Conservation (phyloP, 2,329 filamentous ascomycete genomes). For the Botrytis deweyae region DNA sequence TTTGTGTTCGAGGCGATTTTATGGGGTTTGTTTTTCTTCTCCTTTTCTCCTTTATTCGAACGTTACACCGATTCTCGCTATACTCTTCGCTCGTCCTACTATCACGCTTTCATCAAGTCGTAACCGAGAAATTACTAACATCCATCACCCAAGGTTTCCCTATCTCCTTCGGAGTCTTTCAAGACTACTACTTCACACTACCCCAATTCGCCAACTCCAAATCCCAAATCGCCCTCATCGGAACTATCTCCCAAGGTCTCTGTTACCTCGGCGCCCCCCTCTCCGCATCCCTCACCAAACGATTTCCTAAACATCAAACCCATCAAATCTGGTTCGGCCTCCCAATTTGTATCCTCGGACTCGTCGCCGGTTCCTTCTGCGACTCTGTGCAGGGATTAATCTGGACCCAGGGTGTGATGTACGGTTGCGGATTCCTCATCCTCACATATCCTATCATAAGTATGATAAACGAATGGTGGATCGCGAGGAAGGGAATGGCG, state of each 20-base stretch:
- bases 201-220: not conserved
- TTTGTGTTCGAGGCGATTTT: not conserved
- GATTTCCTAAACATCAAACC: constrained; percentile 2
- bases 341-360: constrained; percentile 43
- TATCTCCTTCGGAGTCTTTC: constrained; percentile 10
- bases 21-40: not conserved
- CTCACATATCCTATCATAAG: constrained; percentile 56
- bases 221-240: not conserved
- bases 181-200: constrained; percentile 12
- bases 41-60: not conserved
- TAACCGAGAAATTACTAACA: not conserved
- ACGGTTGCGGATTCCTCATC: constrained; percentile 57
- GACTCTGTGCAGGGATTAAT: constrained; percentile 55
- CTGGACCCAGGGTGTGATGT: constrained; percentile 59
- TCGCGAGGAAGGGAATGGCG: constrained; percentile 50
- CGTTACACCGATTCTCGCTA: not conserved
- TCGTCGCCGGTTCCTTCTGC: constrained; percentile 52
- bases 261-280: not conserved
- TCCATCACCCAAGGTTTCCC: not conserved
- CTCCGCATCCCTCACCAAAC: constrained; percentile 4
- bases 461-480: constrained; percentile 64
- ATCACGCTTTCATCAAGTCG: not conserved
- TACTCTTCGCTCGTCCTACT: not conserved
- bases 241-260: constrained; percentile 10
- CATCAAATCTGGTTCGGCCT: not conserved